Evolutionary conservation across 164 flowering plant genomes (phyloP), one percentile per base, ranked within the genome.

Genomic region (Cinnamomum micranthum): DNA sequence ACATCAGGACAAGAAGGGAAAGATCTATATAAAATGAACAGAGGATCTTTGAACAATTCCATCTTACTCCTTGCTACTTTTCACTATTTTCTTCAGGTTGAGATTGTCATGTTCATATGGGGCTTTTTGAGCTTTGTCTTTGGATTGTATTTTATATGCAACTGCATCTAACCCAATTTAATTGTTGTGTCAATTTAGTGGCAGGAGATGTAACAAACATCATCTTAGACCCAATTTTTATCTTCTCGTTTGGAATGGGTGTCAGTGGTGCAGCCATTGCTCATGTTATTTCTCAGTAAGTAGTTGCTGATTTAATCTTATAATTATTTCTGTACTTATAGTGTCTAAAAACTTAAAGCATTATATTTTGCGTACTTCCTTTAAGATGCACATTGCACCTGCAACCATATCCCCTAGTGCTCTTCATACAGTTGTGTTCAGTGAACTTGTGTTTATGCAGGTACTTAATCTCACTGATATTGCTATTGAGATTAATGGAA

Each of bases 241-340:
- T 96, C 50, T 94, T 90, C 72, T 81, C 69, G 25, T 86, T 81
- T 75, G 76, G 68, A 14, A 19, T 88, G 79, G 97, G 97, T 3
- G 94, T 96, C 68, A 81, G 86, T 73, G 99, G 99, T 79, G 99
- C 99, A 17, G 98, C 99, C 77, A 86, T 96, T 79, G 97, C 99
- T 0, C 99, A 96, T 84, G 97, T 96, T 63, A 73, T 90, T 69
- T 94, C 99, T 76, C 99, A 96, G 99, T 96, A 87, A 85, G 97
- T 83, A 50, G 20, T 28, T 20, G 58, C 25, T 69, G 35, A 23
- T 60, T 63, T 27, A 41, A 41, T 41, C 47, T 41, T 41, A 6
- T 41, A 41, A 7, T 41, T 41, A 6, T 41, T 41, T 41, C 10
- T 9, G 9, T 41, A 41, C 47, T 41, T 41, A 4, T 2, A 6